Evolutionary conservation across 371 early-diverging fungal genomes (phyloP), one percentile per base, ranked within the genome.

Genomic region (Saksenaea vasiformis): DNA sequence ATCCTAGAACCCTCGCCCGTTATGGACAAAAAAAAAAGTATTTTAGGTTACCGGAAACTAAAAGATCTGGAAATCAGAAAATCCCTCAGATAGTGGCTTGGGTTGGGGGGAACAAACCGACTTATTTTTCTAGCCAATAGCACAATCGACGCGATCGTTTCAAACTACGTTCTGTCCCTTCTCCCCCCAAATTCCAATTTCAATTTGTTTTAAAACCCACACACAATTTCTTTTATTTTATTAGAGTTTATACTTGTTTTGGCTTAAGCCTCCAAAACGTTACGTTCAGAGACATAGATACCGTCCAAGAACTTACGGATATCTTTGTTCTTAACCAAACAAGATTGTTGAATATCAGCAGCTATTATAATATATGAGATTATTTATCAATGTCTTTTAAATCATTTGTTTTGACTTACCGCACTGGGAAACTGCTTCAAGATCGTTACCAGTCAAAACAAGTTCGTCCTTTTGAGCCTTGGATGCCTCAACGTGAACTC

Each of bases 261-360:
- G 51, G 17, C 11, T 39, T 66, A 66, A 57, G 67, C 66, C 60
- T 77, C 76, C 43, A 82, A 59, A 56, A 78, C 77, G 35, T 76
- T 78, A 65, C 83, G 83, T 82, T 94, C 93, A 62, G 96, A 96
- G 67, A 98, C 95, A 91, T 97, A 98, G 92, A 98, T 92, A 90
- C 98, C 99, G 84, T 99, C 99, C 82, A 99, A 88, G 93, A 99
- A 99, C 87, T 98, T 97, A 88, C 99, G 95, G 84, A 96, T 96
- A 95, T 95, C 96, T 86, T 92, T 90, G 82, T 91, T 91, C 86
- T 90, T 92, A 68, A 91, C 92, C 56, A 84, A 75, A 76, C 87
- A 85, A 68, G 87, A 79, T 70, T 93, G 91, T 66, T 90, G 87
- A 69, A 95, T 92, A 69, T 85, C 84, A 64, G 93, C 94, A 70